These are phyloP conservation scores for Tolypocladium paradoxum DNA, from an alignment of 2,329 filamentous ascomycete genomes.

Conservation along the genomic window DNA sequence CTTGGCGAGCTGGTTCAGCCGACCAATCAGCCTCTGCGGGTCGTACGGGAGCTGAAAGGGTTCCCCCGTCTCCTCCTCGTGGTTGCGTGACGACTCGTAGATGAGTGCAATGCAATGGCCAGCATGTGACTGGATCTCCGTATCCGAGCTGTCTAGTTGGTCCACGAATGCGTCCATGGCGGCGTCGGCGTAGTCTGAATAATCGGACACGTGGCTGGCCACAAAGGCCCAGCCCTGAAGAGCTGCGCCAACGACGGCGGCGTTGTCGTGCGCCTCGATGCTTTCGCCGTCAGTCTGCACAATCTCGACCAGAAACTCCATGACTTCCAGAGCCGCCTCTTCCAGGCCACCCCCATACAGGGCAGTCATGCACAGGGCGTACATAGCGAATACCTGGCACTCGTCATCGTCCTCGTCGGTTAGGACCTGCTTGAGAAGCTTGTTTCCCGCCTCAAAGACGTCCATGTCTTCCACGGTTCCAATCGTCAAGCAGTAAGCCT, in stretches of 20 bases:
- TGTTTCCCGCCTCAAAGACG: constrained; percentile 18
- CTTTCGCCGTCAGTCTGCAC: constrained; percentile 67
- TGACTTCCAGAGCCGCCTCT: constrained; percentile 57
- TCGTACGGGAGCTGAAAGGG: constrained; percentile 39
- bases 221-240: constrained; percentile 72
- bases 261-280: constrained; percentile 61
- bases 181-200: constrained; percentile 58
- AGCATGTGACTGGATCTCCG: constrained; percentile 64
- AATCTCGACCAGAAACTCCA: constrained; percentile 68
- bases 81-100: constrained; percentile 56
- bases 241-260: constrained; percentile 60
- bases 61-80: constrained; percentile 38
- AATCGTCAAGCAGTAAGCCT: constrained; percentile 60
- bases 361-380: constrained; percentile 59
- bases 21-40: constrained; percentile 34
- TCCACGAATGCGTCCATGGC: constrained; percentile 76
- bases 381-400: constrained; percentile 58
- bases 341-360: constrained; percentile 66
- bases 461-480: constrained; percentile 52
- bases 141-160: constrained; percentile 67
- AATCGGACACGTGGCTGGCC: constrained; percentile 65
- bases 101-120: constrained; percentile 74
- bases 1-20: constrained; percentile 35
- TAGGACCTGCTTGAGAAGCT: constrained; percentile 23
- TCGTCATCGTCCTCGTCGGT: constrained; percentile 52